Base-by-base conservation (phyloP, 1,139 yeast genomes). In the Lodderomyces orthopsilosis region DNA sequence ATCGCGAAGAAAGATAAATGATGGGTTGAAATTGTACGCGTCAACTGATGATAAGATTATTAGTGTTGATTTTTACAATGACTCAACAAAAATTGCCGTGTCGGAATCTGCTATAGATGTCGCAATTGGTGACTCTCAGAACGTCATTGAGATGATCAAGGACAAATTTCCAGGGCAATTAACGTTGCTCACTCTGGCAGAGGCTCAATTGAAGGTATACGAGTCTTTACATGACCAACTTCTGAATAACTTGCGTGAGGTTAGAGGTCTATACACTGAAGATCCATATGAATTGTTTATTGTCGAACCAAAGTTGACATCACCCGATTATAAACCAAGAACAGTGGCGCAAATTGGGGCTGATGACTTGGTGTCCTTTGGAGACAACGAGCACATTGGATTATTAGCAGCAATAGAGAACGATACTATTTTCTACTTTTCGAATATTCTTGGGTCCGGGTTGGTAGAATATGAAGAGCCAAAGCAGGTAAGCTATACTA, bases 21-120 rank as follows among this genome's bases (percentile, higher is more conserved):
- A 75, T 1, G 51, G 63, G 1, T 56, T 71, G 44, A 62, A 75
- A 0, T 59, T 72, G 40, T 72, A 71, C 48, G 53, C 70, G 7
- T 39, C 66, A 10, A 54, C 73, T 1, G 46, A 50, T 13, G 33
- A 38, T 13, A 44, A 49, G 0, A 46, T 56, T 9, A 46, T 71
- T 0, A 68, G 50, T 48, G 68, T 56, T 42, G 77, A 77, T 4
- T 68, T 68, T 43, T 42, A 62, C 2, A 46, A 55, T 35, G 46
- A 46, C 14, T 40, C 43, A 14, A 53, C 63, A 1, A 51, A 46
- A 8, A 46, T 68, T 30, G 59, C 59, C 2, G 55, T 66, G 14
- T 54, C 68, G 1, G 45, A 52, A 39, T 48, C 46, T 8, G 52
- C 53, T n/a, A 49, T 68, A 3, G 54, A 55, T 9, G 47, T 46